Conservation (phyloP, 1,284 basidiomycete species). For the Austroboletus niveus region DNA sequence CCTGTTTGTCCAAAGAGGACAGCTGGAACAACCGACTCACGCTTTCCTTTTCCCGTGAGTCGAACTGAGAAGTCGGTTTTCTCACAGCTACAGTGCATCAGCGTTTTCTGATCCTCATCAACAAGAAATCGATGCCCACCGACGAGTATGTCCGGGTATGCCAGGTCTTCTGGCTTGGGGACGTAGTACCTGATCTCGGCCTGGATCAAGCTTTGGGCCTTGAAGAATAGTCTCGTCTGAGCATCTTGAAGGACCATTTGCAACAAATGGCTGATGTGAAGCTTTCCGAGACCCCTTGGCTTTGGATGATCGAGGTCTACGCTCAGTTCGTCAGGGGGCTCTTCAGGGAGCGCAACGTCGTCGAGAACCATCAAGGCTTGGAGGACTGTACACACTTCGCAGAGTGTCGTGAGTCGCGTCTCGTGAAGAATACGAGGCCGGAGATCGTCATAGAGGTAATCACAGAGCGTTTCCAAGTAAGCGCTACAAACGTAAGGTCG, state of each 20-base stretch:
- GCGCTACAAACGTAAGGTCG: slow-evolving; percentile 44
- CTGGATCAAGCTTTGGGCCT: slow-evolving; percentile 88
- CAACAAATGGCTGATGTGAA: slow-evolving; percentile 73
- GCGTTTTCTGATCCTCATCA: background rate
- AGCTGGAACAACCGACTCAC: slow-evolving; percentile 66
- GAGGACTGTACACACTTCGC: slow-evolving; percentile 91
- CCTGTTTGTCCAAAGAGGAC: slow-evolving; percentile 70
- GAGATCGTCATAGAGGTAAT: slow-evolving; percentile 90
- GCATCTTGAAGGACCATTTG: slow-evolving; percentile 92
- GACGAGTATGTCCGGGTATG: slow-evolving; percentile 78
- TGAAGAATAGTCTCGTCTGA: slow-evolving; percentile 90
- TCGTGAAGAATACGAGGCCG: slow-evolving; percentile 93
- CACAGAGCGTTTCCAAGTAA: slow-evolving; percentile 87
- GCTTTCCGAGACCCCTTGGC: slow-evolving; percentile 44
- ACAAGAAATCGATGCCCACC: slow-evolving; percentile 34
- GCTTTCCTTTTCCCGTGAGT: slow-evolving; percentile 62
- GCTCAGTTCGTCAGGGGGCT: slow-evolving; percentile 38
- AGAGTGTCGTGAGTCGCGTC: slow-evolving; percentile 78
- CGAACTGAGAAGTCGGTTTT: slow-evolving; percentile 41
- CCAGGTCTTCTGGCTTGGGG: slow-evolving; percentile 74
- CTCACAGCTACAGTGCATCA: slow-evolving; percentile 39
- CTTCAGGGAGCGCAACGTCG: slow-evolving; percentile 42
- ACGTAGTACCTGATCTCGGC: slow-evolving; percentile 82
- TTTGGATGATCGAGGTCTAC: slow-evolving; percentile 39
- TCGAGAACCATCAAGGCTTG: slow-evolving; percentile 93